phyloP scores from a whole-genome alignment of 495 filamentous ascomycete genomes.

The Neurospora sp. region DNA sequence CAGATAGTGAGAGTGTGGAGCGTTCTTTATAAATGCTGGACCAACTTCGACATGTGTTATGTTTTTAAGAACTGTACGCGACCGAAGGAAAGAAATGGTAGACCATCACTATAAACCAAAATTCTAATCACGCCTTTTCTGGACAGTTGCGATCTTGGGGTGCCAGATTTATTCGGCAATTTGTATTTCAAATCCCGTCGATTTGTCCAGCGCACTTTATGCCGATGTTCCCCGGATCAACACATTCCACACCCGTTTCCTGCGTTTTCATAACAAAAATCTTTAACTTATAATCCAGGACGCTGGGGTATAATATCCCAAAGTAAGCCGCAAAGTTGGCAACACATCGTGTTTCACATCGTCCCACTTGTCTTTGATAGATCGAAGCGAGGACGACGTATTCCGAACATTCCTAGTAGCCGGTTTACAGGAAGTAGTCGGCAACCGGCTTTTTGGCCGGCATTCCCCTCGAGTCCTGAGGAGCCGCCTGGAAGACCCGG shows the following conservation, averaged over 20 bases:
- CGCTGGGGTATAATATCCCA: background rate
- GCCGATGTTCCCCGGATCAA: background rate
- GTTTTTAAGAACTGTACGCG: background rate
- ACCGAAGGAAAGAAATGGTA: background rate
- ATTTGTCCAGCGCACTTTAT: background rate
- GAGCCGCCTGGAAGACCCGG: constrained; percentile 91
- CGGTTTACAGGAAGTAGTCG: constrained; percentile 76
- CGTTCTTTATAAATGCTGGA: background rate
- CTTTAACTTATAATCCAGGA: background rate
- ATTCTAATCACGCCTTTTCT: background rate
- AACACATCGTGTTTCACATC: background rate
- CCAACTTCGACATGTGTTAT: background rate
- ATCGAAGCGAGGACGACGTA: background rate
- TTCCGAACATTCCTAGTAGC: background rate
- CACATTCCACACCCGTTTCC: background rate
- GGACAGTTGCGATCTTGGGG: background rate
- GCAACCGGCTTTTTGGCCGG: constrained; percentile 97
- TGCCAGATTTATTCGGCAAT: background rate
- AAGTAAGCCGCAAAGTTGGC: background rate
- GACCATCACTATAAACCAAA: background rate
- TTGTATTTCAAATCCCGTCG: background rate
- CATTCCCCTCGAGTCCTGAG: constrained; percentile 95
- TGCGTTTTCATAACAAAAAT: background rate
- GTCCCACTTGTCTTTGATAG: background rate
- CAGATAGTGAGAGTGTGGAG: background rate